phyloP scores from a whole-genome alignment of 1,139 yeast species.

The Taphrina communis region DNA sequence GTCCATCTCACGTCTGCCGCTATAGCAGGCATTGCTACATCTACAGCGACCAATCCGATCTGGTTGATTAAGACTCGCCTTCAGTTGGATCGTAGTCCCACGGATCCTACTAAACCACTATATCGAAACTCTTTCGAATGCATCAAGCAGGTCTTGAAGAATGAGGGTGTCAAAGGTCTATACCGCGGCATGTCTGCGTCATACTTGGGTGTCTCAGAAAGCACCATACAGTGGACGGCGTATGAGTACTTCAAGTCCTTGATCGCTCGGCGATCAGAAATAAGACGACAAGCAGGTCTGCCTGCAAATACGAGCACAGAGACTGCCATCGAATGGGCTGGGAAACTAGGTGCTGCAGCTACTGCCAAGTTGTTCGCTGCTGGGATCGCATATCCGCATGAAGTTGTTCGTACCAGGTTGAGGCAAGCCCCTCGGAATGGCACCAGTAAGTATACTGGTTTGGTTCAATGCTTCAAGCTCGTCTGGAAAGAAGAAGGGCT shows the following conservation, averaged over 20 bases:
- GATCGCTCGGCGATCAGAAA: constrained; percentile 61
- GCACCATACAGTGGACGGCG: constrained; percentile 94
- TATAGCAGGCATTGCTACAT: constrained; percentile 89
- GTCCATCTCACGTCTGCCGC: constrained; percentile 89
- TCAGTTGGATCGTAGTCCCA: constrained; percentile 71
- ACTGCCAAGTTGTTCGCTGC: constrained; percentile 94
- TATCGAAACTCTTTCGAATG: constrained; percentile 90
- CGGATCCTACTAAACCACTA: constrained; percentile 54
- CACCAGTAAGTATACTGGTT: constrained; percentile 83
- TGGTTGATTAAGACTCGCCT: constrained; percentile 96
- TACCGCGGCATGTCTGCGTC: constrained; percentile 93
- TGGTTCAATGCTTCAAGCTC: constrained; percentile 81
- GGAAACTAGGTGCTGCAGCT: constrained; percentile 97
- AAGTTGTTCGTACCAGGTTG: constrained; percentile 91
- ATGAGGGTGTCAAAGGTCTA: constrained; percentile 80
- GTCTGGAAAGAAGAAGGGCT: constrained; percentile 90
- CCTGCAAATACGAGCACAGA: constrained; percentile 61
- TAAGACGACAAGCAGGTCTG: constrained; percentile 43
- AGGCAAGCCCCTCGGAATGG: constrained; percentile 95
- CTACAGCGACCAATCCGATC: constrained; percentile 99
- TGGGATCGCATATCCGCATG: constrained; percentile 93
- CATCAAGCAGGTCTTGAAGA: constrained; percentile 65
- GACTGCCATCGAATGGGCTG: constrained; percentile 84
- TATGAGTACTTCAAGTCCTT: constrained; percentile 90
- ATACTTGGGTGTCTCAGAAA: constrained; percentile 90